Evolutionary conservation across 208 protist genomes (phyloP).

Genomic region (Trypanosoma brucei): DNA sequence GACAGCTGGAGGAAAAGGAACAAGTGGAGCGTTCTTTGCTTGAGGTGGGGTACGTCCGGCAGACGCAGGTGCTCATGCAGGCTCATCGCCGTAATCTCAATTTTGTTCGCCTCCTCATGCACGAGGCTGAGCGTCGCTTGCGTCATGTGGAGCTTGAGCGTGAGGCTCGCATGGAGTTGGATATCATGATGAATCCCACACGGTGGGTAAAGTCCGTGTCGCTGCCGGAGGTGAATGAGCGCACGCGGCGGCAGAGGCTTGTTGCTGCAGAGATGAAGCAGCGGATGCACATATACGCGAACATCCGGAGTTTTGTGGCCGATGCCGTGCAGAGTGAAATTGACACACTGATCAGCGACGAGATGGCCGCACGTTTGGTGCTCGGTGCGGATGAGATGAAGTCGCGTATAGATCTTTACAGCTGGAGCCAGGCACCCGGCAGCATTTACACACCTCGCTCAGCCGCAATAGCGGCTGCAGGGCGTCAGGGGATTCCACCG

Average conservation of each 20-base stretch:
- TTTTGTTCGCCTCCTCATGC: slow-evolving; percentile 26
- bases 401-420: slow-evolving; percentile 46
- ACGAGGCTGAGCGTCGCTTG: slow-evolving; percentile 45
- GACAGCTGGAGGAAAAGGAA: slow-evolving; percentile 48
- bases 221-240: slow-evolving; percentile 16
- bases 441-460: slow-evolving; percentile 6
- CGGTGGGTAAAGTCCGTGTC: neutral
- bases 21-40: slow-evolving; percentile 46
- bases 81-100: slow-evolving; percentile 47
- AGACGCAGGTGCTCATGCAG: slow-evolving; percentile 47
- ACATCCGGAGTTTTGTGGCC: slow-evolving; percentile 13
- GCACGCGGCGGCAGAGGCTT: slow-evolving; percentile 5
- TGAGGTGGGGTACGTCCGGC: slow-evolving; percentile 58
- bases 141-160: slow-evolving; percentile 40
- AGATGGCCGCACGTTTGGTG: slow-evolving; percentile 46
- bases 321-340: slow-evolving; percentile 26
- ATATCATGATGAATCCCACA: slow-evolving; percentile 46
- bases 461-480: neutral
- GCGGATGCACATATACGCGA: slow-evolving; percentile 14
- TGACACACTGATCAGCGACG: slow-evolving; percentile 39
- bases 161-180: slow-evolving; percentile 31
- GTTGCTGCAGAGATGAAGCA: slow-evolving; percentile 22
- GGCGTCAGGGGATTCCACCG: slow-evolving; percentile 7
- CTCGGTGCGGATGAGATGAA: slow-evolving; percentile 55
- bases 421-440: slow-evolving; percentile 3